Base-by-base conservation (phyloP, 345 rosid species). In the Gossypium arboreum region DNA sequence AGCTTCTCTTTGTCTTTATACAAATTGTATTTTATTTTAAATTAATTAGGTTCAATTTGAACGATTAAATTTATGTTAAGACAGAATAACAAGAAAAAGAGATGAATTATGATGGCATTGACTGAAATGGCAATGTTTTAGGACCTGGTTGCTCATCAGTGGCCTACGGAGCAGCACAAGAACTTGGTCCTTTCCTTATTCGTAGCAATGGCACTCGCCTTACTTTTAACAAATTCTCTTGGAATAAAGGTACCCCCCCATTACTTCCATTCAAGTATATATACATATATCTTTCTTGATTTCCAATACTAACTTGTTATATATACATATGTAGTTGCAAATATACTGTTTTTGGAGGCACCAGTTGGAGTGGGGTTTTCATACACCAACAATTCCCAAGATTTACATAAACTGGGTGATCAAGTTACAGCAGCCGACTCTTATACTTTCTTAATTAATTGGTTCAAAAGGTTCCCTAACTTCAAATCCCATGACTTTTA, bases 101-200 rank as follows among this genome's bases (percentile, higher is more conserved):
- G 41, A 34, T 4, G 1, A 34, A 34, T 5, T 34, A 6, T 34
- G 41, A 34, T 34, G 41, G 41, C 41, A 34, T 34, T 34, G 41
- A 9, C 52, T 9, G 12, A 48, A 60, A 27, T 47, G 24, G 8
- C 57, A 66, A 51, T 48, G 58, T 54, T 54, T n/a, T 80, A 89
- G 97, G 97, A 73, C 97, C 97, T 0, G 97, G 97, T 7, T 92
- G 97, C 76, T 92, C 97, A 11, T 92, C 97, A 0, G 67, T 92
- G 62, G 97, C 90, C 2, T 86, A 73, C 71, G 96, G 97, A 41
- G 97, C 90, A 66, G 88, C 89, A 16, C 88, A 88, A 78, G 97
- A 92, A 81, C 88, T 90, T 63, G 97, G 97, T 12, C 95, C 95
- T 1, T 88, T 92, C 75, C 85, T 87, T 20, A 82, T 83, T 64